Evolutionary conservation across 768 basidiomycete species (phyloP), one percentile per base, ranked within the genome.

Genomic region (Clathrus columnatus): DNA sequence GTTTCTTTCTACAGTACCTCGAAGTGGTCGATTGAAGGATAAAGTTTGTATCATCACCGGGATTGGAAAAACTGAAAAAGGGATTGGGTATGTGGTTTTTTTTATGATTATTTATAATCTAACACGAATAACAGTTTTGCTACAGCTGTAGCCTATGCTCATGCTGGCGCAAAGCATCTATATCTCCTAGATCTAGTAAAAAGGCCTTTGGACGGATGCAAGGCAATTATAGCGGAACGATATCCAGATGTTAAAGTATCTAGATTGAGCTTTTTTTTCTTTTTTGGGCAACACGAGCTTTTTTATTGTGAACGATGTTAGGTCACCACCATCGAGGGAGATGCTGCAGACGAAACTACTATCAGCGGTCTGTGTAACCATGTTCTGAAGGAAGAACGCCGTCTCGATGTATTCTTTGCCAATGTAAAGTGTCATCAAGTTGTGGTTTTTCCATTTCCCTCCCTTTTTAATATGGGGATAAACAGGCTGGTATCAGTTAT

Each of bases 371-470:
- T 92, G 1, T 91, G 92, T 66, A 71, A 84, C 54, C 82, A 73
- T 56, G 90, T 87, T 2, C 63, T 91, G 29, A 69, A 77, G 44
- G 91, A 96, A 58, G 85, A 94, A 65, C 91, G 91, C 7, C 78
- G 82, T 57, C 74, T 97, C 10, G 94, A 97, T 61, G 84, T 94
- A 60, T 96, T 96, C 75, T 97, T 93, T 66, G 94, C 94, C 29
- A 96, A 97, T 66, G 93, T 91, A 52, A 59, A 48, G 44, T 36
- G 50, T 59, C 47, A 44, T 41, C 0, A 41, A 18, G 36, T 51
- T 18, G 14, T 50, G n/a, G n/a, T n/a, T n/a, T n/a, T n/a, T n/a
- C n/a, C 27, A 24, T 43, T 26, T 43, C 28, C 28, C 45, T 32
- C 8, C 26, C 43, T 24, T 26, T 14, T 51, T 7, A 50, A 41